These are phyloP conservation scores for Panicum miliaceum DNA, from an alignment of 176 grass and related monocot genomes.

Conservation along the genomic window DNA sequence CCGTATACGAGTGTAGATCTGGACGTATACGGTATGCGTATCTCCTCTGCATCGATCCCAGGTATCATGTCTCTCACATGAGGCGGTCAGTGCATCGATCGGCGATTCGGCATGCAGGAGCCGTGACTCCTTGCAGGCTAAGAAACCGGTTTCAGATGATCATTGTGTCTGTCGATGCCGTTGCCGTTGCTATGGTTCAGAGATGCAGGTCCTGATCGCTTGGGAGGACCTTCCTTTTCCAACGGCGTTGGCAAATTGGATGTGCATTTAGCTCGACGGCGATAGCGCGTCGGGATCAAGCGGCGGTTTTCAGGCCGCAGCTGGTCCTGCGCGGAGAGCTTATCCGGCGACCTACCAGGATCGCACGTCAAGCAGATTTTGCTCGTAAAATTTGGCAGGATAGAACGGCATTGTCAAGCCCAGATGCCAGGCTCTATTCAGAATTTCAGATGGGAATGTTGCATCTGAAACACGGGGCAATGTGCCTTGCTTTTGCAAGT, in stretches of 20 bases:
- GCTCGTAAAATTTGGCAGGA: background rate
- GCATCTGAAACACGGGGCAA: background rate
- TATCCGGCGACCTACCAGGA: conserved; percentile 10
- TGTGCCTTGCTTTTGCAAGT: conserved; percentile 37
- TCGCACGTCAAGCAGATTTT: conserved; percentile 26
- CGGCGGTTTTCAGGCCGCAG: background rate
- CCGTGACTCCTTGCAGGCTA: background rate
- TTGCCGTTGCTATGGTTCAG: background rate
- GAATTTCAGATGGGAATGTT: background rate
- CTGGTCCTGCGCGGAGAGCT: background rate
- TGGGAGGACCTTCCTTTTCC: background rate
- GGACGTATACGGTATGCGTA: background rate
- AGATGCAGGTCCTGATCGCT: background rate
- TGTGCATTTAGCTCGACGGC: conserved; percentile 6
- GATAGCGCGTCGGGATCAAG: conserved; percentile 9
- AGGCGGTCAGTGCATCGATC: background rate
- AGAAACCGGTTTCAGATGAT: background rate
- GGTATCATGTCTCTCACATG: background rate
- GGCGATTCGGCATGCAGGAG: background rate
- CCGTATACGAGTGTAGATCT: background rate
- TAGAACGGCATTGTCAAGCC: background rate
- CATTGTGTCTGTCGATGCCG: background rate
- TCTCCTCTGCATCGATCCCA: background rate
- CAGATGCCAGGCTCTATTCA: background rate
- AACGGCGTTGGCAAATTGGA: background rate